These are phyloP conservation scores for Aschersonia sp. DNA, from an alignment of 2,329 filamentous ascomycete genomes.

Conservation along the genomic window DNA sequence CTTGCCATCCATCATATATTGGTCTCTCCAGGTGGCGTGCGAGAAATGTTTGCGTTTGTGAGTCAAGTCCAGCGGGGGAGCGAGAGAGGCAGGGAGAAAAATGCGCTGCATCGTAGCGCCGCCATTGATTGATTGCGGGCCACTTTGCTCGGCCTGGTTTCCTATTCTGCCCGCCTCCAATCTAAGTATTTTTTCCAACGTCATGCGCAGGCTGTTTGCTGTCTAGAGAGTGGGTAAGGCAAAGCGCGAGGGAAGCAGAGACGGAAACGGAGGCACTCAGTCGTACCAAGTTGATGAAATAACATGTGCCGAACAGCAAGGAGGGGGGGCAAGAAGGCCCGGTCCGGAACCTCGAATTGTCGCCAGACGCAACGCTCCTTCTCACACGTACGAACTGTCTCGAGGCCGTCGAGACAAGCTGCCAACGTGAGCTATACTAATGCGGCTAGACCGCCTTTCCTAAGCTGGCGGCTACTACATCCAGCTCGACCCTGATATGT, in stretches of 20 bases:
- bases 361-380: no score
- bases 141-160: not conserved
- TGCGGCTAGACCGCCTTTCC: no score
- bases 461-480: no score
- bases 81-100: not conserved
- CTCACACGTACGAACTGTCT: no score
- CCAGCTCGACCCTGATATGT: no score
- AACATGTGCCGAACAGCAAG: no score
- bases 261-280: no score
- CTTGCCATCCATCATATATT: not conserved
- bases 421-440: no score
- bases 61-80: not conserved
- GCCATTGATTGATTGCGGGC: not conserved
- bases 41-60: not conserved
- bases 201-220: not conserved
- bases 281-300: no score
- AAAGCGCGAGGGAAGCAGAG: not conserved
- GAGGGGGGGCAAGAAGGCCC: no score
- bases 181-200: not conserved
- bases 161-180: not conserved
- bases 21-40: not conserved
- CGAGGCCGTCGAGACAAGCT: no score
- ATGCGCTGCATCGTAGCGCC: not conserved
- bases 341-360: no score
- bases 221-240: not conserved